Evolutionary conservation across 2,329 filamentous ascomycete genomes (phyloP).

Genomic region (Chaetothyriales sp.): DNA sequence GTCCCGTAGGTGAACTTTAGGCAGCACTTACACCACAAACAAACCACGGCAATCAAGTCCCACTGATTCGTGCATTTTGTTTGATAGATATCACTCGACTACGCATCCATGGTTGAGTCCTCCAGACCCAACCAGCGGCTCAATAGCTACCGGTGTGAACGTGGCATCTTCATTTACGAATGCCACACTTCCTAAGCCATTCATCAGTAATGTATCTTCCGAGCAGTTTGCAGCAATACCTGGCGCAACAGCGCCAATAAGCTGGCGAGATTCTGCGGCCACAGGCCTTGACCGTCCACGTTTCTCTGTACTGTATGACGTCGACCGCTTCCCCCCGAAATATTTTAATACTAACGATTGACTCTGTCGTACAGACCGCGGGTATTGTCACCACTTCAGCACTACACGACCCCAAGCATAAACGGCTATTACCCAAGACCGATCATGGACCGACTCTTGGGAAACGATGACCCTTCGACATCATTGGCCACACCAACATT

Average conservation of each 20-base stretch:
- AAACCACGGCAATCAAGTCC: neutral
- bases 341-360: conserved; percentile 5
- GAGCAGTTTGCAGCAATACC: conserved; percentile 14
- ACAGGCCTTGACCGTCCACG: conserved; percentile 19
- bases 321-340: neutral
- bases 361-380: conserved; percentile 8
- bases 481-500: neutral
- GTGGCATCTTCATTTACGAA: conserved; percentile 38
- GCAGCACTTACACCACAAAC: neutral
- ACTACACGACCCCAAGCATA: neutral
- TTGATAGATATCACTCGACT: conserved; percentile 13
- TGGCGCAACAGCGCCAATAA: conserved; percentile 17
- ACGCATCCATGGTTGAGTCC: conserved; percentile 37
- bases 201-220: conserved; percentile 19
- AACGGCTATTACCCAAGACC: neutral
- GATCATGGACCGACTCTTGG: neutral
- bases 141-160: conserved; percentile 38
- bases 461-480: neutral
- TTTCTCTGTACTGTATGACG: conserved; percentile 24
- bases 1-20: neutral
- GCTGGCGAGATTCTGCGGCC: conserved; percentile 11
- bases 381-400: conserved; percentile 9
- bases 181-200: conserved; percentile 26
- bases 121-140: conserved; percentile 42
- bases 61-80: conserved; percentile 4